Conservation (phyloP, 2,329 filamentous ascomycete species). For the Cladophialophora psammophila region DNA sequence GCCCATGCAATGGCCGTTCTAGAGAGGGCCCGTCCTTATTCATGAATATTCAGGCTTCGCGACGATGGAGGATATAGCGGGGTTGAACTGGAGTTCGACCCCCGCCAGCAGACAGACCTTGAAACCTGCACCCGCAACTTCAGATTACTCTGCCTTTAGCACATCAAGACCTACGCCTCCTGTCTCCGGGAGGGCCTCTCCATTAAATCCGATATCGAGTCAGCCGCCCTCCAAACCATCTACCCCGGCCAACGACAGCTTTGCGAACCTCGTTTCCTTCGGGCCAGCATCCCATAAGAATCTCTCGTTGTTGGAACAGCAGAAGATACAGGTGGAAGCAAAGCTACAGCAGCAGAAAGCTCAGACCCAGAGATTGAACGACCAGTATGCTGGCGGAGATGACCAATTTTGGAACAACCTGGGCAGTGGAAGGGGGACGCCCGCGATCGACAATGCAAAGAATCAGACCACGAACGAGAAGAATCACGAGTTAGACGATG, state of each 20-base stretch:
- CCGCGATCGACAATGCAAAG: slow-evolving; percentile 40
- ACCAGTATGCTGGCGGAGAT: slow-evolving; percentile 73
- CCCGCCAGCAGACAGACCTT: slow-evolving; percentile 42
- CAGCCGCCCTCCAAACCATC: slow-evolving; percentile 51
- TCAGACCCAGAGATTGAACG: slow-evolving; percentile 72
- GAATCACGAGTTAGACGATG: slow-evolving; percentile 34
- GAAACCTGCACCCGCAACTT: slow-evolving; percentile 50
- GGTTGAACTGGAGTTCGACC: slow-evolving; percentile 54
- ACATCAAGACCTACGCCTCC: slow-evolving; percentile 48
- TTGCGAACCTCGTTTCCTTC: slow-evolving; percentile 71
- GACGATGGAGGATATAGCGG: slow-evolving; percentile 57
- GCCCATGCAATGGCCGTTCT: background rate
- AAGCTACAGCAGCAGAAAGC: slow-evolving; percentile 77
- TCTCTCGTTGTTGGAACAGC: slow-evolving; percentile 70
- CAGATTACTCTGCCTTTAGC: slow-evolving; percentile 47
- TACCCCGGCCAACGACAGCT: slow-evolving; percentile 60
- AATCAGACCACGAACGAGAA: slow-evolving; percentile 6
- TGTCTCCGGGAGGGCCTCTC: slow-evolving; percentile 54
- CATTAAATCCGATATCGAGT: slow-evolving; percentile 45
- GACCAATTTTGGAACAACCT: slow-evolving; percentile 78
- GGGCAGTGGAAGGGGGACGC: slow-evolving; percentile 62
- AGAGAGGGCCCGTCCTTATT: background rate
- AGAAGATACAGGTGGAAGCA: slow-evolving; percentile 76
- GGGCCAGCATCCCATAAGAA: slow-evolving; percentile 64
- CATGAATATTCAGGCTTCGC: slow-evolving; percentile 14